Conservation (phyloP, 2,329 filamentous ascomycete species). For the Didymellaceae sp. region DNA sequence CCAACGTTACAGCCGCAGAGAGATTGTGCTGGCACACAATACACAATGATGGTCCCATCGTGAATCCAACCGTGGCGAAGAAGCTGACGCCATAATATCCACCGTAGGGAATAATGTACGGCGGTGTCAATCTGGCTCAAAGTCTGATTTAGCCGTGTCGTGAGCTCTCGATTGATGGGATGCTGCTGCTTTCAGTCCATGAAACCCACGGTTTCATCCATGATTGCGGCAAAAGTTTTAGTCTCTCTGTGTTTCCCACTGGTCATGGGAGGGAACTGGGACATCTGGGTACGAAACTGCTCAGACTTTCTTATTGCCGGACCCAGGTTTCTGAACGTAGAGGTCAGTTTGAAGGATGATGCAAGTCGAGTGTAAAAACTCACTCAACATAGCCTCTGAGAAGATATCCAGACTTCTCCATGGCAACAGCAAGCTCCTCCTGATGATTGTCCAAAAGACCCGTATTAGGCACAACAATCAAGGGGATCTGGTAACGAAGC, state of each 20-base stretch:
- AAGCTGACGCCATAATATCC: too few species aligned
- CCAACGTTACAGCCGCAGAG: too few species aligned
- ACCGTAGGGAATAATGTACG: too few species aligned
- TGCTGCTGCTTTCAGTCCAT: constrained; percentile 31
- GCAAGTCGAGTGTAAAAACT: constrained; percentile 57
- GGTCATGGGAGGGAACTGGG: constrained; percentile 44
- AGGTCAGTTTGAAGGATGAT: constrained; percentile 1
- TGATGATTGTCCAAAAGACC: constrained; percentile 89
- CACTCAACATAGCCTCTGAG: constrained; percentile 67
- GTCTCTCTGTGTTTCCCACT: constrained; percentile 46
- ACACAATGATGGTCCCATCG: too few species aligned
- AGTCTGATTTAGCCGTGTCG: too few species aligned
- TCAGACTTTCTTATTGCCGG: constrained; percentile 58
- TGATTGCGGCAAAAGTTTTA: constrained; percentile 44
- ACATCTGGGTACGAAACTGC: constrained; percentile 40
- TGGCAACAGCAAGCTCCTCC: constrained; percentile 78
- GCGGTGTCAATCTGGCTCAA: too few species aligned
- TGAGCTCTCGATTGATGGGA: too few species aligned
- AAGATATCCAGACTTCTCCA: constrained; percentile 77
- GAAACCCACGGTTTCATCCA: constrained; percentile 47
- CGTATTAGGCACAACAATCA: constrained; percentile 91
- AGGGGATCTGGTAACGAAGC: constrained; percentile 72
- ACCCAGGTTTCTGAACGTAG: constrained; percentile 51
- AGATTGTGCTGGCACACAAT: too few species aligned
- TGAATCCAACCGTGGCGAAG: too few species aligned